Evolutionary conservation across 2,329 filamentous ascomycete species (phyloP).

Genomic region (Esteya vermicola): DNA sequence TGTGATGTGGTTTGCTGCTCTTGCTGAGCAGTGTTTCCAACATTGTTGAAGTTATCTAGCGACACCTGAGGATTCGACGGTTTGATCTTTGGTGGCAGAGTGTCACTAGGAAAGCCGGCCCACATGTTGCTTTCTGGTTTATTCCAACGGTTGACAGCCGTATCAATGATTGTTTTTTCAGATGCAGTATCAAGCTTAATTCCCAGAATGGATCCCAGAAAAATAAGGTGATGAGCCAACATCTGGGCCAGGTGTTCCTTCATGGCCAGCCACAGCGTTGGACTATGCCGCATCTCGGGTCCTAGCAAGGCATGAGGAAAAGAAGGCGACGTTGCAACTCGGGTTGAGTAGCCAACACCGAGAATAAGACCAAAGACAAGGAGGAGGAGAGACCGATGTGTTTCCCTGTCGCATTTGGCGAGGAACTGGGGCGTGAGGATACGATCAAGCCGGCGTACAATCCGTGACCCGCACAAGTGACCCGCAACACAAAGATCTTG

Average conservation of each 20-base stretch:
- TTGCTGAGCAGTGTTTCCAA: neutral
- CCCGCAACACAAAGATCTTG: constrained; percentile 12
- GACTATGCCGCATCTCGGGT: constrained; percentile 16
- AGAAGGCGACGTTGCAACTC: constrained; percentile 9
- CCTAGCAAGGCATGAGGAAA: constrained; percentile 12
- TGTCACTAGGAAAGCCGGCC: constrained; percentile 9
- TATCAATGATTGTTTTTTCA: constrained; percentile 17
- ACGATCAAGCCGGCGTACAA: constrained; percentile 16
- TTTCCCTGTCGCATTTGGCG: constrained; percentile 10
- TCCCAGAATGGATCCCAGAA: constrained; percentile 15
- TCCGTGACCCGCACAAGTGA: constrained; percentile 14
- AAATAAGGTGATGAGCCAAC: constrained; percentile 18
- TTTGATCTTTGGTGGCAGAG: neutral
- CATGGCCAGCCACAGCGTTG: constrained; percentile 18
- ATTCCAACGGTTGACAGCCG: constrained; percentile 15
- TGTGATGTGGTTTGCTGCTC: neutral
- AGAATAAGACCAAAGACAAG: constrained; percentile 16
- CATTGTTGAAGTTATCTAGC: constrained; percentile 1
- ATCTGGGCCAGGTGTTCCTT: constrained; percentile 19
- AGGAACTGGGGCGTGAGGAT: constrained; percentile 18
- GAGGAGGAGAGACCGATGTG: constrained; percentile 16
- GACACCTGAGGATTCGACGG: neutral
- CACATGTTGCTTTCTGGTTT: constrained; percentile 16
- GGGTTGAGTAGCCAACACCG: constrained; percentile 14
- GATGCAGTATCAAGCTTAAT: constrained; percentile 17